Evolutionary conservation across 1,284 basidiomycete genomes (phyloP).

Genomic region (Cutaneotrichosporon spelunceum): DNA sequence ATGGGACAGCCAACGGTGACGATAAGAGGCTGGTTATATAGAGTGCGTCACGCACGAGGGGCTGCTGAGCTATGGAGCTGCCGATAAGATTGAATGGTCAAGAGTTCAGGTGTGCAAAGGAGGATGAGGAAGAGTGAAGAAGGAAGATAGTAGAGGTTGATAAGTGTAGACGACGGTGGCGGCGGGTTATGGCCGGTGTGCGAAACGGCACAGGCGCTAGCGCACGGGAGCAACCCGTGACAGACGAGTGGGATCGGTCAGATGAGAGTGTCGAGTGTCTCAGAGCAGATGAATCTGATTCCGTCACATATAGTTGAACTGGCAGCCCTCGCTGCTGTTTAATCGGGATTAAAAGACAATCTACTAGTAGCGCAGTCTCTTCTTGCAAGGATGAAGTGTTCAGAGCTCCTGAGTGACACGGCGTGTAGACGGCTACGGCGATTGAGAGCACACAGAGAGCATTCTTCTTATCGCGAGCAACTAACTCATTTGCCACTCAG

Average conservation of each 20-base stretch:
- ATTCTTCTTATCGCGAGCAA: neutral
- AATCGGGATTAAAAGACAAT: neutral
- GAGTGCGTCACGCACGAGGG: neutral
- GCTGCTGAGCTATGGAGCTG: neutral
- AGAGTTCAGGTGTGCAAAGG: too few relatives aligned
- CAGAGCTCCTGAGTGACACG: neutral
- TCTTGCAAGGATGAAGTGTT: neutral
- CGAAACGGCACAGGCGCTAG: neutral
- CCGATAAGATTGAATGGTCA: neutral
- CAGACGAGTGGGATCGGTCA: neutral
- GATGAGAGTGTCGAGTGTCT: neutral
- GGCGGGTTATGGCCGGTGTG: neutral
- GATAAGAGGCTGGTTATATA: neutral
- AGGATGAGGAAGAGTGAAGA: neutral
- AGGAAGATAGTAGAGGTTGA: neutral
- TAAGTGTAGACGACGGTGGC: neutral
- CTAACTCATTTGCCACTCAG: constrained; percentile 6
- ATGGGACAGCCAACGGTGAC: neutral
- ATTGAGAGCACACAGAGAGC: neutral
- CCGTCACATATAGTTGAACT: neutral
- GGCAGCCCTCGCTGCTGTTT: neutral
- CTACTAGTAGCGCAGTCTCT: neutral
- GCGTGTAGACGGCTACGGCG: neutral
- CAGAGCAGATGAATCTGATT: neutral
- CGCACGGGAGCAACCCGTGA: neutral